A percentile compares a stretch with the other conserved stretches of the same genome.
Conservation (phyloP, 164 flowering plant genomes). For the Vitis vinifera region DNA sequence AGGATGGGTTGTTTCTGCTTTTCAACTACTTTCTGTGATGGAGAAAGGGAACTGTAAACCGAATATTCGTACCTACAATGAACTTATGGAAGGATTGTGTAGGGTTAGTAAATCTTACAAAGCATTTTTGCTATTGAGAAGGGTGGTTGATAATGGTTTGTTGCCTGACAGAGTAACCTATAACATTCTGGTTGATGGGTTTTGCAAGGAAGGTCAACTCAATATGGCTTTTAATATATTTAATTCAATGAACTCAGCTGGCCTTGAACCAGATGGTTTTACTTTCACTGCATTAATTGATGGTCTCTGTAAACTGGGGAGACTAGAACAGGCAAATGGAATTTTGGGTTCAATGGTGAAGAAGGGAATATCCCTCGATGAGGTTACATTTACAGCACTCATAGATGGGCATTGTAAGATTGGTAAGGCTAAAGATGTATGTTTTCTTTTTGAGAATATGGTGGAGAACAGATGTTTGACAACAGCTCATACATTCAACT, state of each 20-base stretch:
- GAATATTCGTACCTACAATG: slow-evolving; percentile 32
- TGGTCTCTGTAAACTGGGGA: slow-evolving; percentile 17
- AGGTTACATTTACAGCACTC: slow-evolving; percentile 16
- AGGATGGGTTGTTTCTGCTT: slow-evolving; percentile 20
- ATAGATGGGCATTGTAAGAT: slow-evolving; percentile 26
- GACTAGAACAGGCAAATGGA: slow-evolving; percentile 11
- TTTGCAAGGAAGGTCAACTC: slow-evolving; percentile 29
- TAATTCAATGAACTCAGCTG: slow-evolving; percentile 15
- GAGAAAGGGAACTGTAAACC: slow-evolving; percentile 26
- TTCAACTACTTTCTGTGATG: slow-evolving; percentile 33
- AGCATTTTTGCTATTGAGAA: slow-evolving; percentile 23
- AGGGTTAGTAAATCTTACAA: slow-evolving; percentile 18
- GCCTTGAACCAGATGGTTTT: slow-evolving; percentile 25
- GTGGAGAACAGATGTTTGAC: slow-evolving; percentile 1
- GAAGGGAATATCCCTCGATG: slow-evolving; percentile 19
- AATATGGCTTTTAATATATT: slow-evolving; percentile 25
- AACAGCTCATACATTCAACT: slow-evolving; percentile 23
- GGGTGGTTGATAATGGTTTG: slow-evolving; percentile 21
- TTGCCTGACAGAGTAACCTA: slow-evolving; percentile 26
- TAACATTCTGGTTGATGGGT: slow-evolving; percentile 31
- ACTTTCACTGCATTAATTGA: slow-evolving; percentile 20
- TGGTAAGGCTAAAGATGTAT: slow-evolving; percentile 18
- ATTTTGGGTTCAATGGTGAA: slow-evolving; percentile 18
- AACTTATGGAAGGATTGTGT: slow-evolving; percentile 37
- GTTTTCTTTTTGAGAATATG: slow-evolving; percentile 20